Conservation (phyloP, 2,329 filamentous ascomycete genomes). For the Byssothecium circinans region DNA sequence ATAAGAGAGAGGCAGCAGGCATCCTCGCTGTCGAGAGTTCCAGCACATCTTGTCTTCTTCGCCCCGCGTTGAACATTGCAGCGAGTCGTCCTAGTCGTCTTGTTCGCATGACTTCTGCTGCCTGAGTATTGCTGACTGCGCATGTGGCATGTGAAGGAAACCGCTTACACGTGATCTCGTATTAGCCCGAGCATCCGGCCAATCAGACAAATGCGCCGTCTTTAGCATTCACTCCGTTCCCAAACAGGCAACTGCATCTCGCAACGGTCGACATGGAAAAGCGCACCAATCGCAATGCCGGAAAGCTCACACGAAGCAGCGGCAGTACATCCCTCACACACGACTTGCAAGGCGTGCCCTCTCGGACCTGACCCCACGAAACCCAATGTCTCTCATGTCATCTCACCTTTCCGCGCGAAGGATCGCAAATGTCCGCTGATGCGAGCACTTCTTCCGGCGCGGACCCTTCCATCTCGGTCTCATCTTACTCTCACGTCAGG, state of each 20-base stretch:
- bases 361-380: constrained; percentile 19
- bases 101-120: constrained; percentile 2
- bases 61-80: background rate
- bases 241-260: constrained; percentile 8
- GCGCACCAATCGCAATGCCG: constrained; percentile 9
- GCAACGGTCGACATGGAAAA: constrained; percentile 2
- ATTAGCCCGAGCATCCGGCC: constrained; percentile 1
- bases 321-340: background rate
- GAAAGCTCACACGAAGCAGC: background rate
- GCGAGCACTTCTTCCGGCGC: constrained; percentile 7
- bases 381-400: constrained; percentile 13
- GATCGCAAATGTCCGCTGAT: constrained; percentile 5
- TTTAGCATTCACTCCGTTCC: constrained; percentile 9
- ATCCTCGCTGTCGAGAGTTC: background rate
- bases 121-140: constrained; percentile 3
- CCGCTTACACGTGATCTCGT: constrained; percentile 11
- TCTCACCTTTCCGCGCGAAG: background rate
- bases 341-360: constrained; percentile 7
- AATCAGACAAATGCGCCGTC: constrained; percentile 5
- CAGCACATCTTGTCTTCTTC: background rate
- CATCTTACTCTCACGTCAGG: background rate
- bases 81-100: too few relatives aligned
- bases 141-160: constrained; percentile 1
- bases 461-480: constrained; percentile 9
- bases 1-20: background rate